Conservation (phyloP, 495 filamentous ascomycete genomes). For the Podospora pseudopauciseta region DNA sequence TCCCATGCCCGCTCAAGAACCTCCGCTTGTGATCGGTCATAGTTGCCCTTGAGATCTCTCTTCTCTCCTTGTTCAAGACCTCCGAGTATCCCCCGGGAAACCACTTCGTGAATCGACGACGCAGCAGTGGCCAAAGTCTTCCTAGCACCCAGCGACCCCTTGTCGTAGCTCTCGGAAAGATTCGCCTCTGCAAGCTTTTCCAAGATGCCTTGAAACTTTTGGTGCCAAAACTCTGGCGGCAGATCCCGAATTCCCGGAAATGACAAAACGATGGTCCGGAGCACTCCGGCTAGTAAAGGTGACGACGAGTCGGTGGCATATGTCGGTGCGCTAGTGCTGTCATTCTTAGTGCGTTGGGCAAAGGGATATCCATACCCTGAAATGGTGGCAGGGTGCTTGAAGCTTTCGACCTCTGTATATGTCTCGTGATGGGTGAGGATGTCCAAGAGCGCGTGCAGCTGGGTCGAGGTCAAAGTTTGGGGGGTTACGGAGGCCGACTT, state of each 20-base stretch:
- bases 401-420: conserved; percentile 58
- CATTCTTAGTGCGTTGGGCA: conserved; percentile 20
- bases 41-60: conserved; percentile 38
- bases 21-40: conserved; percentile 50
- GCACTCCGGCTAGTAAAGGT: conserved; percentile 56
- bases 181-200: conserved; percentile 53
- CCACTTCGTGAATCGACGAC: conserved; percentile 56
- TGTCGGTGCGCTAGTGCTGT: conserved; percentile 5
- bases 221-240: conserved; percentile 55
- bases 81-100: conserved; percentile 54
- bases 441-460: conserved; percentile 60
- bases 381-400: conserved; percentile 54
- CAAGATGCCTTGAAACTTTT: conserved; percentile 44
- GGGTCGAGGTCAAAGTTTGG: conserved; percentile 41
- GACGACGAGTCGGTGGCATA: conserved; percentile 39
- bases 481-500: conserved; percentile 5
- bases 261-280: conserved; percentile 53
- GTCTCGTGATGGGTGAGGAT: conserved; percentile 63
- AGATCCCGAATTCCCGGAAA: conserved; percentile 58
- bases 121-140: conserved; percentile 63
- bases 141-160: conserved; percentile 58
- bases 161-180: conserved; percentile 67
- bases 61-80: conserved; percentile 39
- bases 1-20: conserved; percentile 55
- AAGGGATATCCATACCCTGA: conserved; percentile 59